Evolutionary conservation across 2,329 filamentous ascomycete genomes (phyloP).

Genomic region (Exophiala sideris): DNA sequence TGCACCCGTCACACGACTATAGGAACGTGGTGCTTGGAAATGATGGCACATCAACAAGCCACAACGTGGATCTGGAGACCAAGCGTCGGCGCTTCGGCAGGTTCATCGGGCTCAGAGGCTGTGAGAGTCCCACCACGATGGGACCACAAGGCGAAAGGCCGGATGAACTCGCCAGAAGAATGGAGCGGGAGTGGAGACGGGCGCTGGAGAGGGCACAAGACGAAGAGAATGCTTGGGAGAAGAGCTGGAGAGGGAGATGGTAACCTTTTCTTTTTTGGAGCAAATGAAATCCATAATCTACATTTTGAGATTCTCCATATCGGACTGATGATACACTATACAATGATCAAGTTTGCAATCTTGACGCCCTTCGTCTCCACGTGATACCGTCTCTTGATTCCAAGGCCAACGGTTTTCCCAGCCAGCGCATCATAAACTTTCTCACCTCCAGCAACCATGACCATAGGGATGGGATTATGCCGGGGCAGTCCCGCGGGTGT

Average conservation of each 20-base stretch:
- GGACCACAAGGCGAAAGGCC: slow-evolving; percentile 10
- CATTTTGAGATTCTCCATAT: no score
- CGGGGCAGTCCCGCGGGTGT: slow-evolving; percentile 68
- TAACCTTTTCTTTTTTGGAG: neutral
- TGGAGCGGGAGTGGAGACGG: slow-evolving; percentile 33
- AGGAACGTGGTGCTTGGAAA: slow-evolving; percentile 15
- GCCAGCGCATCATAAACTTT: slow-evolving; percentile 62
- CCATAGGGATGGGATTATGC: slow-evolving; percentile 71
- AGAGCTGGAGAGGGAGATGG: slow-evolving; percentile 26
- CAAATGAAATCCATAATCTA: neutral
- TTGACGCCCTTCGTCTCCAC: slow-evolving; percentile 76
- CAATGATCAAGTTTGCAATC: slow-evolving; percentile 74
- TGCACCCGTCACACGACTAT: neutral
- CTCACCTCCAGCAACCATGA: slow-evolving; percentile 74
- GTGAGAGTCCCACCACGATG: slow-evolving; percentile 31
- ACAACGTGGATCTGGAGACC: slow-evolving; percentile 32
- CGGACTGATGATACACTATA: slow-evolving; percentile 34
- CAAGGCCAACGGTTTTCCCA: slow-evolving; percentile 60
- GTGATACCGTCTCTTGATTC: slow-evolving; percentile 72
- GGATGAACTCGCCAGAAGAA: slow-evolving; percentile 21
- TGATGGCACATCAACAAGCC: neutral
- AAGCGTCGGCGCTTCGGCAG: slow-evolving; percentile 42
- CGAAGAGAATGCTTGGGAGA: slow-evolving; percentile 27
- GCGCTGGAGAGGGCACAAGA: slow-evolving; percentile 30
- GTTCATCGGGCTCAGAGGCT: slow-evolving; percentile 43